A percentile compares a stretch with the other conserved stretches of the same genome.
phyloP scores from a whole-genome alignment of 2,329 filamentous ascomycete species.

The Sphaerulina vaccinii region DNA sequence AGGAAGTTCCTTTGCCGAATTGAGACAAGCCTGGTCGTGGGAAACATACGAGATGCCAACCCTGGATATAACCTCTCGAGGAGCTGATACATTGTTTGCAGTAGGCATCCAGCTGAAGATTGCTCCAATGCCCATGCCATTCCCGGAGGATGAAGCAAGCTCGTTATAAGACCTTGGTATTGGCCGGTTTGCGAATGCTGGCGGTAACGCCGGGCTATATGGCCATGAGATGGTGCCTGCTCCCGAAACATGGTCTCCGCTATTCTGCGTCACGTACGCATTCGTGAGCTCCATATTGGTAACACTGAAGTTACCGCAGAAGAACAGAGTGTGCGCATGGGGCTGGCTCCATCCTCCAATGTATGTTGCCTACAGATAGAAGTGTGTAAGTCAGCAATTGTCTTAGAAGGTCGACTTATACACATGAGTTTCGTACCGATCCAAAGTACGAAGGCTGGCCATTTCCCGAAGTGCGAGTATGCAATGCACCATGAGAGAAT shows the following conservation, averaged over 20 bases:
- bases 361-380: too few relatives aligned
- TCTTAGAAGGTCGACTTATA: too few relatives aligned
- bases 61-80: conserved; percentile 10
- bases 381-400: too few relatives aligned
- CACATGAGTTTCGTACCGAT: too few relatives aligned
- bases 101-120: conserved; percentile 24
- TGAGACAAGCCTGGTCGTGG: conserved; percentile 21
- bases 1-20: conserved; percentile 20
- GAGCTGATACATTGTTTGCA: conserved; percentile 17
- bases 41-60: conserved; percentile 25
- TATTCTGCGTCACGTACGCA: conserved; percentile 19
- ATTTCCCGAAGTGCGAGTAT: conserved; percentile 33
- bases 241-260: conserved; percentile 12
- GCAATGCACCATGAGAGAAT: conserved; percentile 22
- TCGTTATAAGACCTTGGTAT: conserved; percentile 21
- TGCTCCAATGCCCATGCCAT: conserved; percentile 23
- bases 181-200: conserved; percentile 16
- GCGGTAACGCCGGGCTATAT: conserved; percentile 20
- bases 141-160: conserved; percentile 20
- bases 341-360: conserved; percentile 48
- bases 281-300: conserved; percentile 9
- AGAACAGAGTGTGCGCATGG: conserved; percentile 46
- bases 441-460: conserved; percentile 42
- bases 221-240: conserved; percentile 27
- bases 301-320: conserved; percentile 40